Conservation (phyloP, 2,329 filamentous ascomycete genomes). For the Penicillium sp. region DNA sequence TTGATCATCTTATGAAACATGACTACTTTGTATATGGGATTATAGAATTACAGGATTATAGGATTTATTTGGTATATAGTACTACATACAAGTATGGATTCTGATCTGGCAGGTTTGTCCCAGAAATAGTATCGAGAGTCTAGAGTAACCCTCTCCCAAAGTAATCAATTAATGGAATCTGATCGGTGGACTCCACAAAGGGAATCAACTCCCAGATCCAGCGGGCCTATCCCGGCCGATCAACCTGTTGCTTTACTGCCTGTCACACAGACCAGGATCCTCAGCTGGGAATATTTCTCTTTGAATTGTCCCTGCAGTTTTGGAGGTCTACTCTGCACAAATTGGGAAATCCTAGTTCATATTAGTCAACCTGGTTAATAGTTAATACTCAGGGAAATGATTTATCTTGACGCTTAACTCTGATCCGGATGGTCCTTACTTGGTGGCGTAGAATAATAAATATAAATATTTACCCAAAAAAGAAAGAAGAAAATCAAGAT, state of each 20-base stretch:
- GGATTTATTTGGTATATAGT: neutral
- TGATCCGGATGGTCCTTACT: constrained; percentile 15
- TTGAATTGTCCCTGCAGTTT: neutral
- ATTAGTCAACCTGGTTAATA: neutral
- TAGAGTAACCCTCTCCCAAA: neutral
- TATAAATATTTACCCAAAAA: neutral
- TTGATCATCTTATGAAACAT: neutral
- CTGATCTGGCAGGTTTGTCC: neutral
- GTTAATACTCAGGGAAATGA: neutral
- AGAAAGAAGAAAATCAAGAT: neutral
- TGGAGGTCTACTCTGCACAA: neutral
- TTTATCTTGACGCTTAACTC: neutral
- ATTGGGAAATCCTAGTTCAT: neutral
- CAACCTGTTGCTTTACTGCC: constrained; percentile 17
- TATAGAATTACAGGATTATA: no score
- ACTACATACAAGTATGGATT: neutral
- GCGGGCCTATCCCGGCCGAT: constrained; percentile 23
- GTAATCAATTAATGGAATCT: neutral
- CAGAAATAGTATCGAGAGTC: neutral
- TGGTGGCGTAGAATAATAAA: constrained; percentile 15
- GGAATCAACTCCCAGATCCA: constrained; percentile 10
- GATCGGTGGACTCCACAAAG: constrained; percentile 1
- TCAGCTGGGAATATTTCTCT: constrained; percentile 4
- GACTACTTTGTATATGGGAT: neutral
- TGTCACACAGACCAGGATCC: constrained; percentile 28